A percentile compares a stretch with the other conserved stretches of the same genome.
These are phyloP conservation scores for Blastobotrys capitulatus DNA, from an alignment of 1,139 yeast species.

Conservation along the genomic window DNA sequence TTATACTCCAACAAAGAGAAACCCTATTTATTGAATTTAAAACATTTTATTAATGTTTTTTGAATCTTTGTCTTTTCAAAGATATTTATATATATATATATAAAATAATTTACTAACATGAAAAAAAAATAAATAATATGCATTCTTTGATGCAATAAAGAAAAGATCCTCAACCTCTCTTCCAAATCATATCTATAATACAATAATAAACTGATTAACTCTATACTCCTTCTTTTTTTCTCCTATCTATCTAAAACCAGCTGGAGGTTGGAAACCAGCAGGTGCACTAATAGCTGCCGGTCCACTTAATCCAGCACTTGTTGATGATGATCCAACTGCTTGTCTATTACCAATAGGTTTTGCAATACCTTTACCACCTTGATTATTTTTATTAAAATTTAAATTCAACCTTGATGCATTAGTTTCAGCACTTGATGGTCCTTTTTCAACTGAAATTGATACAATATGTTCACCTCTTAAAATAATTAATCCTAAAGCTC, in stretches of 20 bases:
- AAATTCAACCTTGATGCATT: slow-evolving; percentile 20
- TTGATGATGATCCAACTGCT: slow-evolving; percentile 8
- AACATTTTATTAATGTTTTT: background rate
- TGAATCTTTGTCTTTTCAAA: too few relatives aligned
- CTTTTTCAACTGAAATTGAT: slow-evolving; percentile 75
- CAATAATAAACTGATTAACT: too few relatives aligned
- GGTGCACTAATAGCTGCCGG: slow-evolving; percentile 26
- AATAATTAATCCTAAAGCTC: slow-evolving; percentile 75
- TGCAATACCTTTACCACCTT: slow-evolving; percentile 43
- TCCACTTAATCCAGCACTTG: slow-evolving; percentile 24
- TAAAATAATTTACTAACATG: too few relatives aligned
- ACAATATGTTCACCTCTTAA: slow-evolving; percentile 86
- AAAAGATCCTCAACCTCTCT: too few relatives aligned
- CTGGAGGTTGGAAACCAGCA: slow-evolving; percentile 26
- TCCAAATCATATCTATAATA: too few relatives aligned
- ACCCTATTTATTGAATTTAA: too few relatives aligned
- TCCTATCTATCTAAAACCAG: slow-evolving; percentile 13
- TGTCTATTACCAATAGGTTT: slow-evolving; percentile 37
- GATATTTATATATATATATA: background rate
- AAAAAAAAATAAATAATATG: too few relatives aligned
- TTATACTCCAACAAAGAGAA: too few relatives aligned
- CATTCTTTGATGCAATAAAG: too few relatives aligned
- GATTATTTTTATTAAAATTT: slow-evolving; percentile 26
- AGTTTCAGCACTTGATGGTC: slow-evolving; percentile 49
- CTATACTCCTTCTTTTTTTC: too few relatives aligned